These are phyloP conservation scores for Tuber calosporum DNA, from an alignment of 495 filamentous ascomycete genomes.

Conservation along the genomic window DNA sequence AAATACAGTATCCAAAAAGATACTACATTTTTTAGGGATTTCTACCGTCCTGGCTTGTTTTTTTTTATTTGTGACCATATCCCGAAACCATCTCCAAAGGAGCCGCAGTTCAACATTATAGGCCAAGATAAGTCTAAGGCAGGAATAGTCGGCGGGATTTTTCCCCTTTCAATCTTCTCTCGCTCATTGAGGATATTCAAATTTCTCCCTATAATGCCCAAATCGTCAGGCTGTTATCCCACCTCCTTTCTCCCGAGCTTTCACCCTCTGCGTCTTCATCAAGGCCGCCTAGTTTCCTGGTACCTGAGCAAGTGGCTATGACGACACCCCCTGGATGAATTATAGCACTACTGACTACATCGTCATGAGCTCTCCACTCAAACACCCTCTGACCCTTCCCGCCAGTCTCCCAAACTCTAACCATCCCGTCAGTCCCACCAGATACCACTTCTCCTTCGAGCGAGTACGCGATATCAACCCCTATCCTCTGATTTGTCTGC, in stretches of 20 bases:
- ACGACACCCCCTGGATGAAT: slow-evolving; percentile 34
- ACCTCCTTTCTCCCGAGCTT: slow-evolving; percentile 7
- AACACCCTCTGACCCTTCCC: slow-evolving; percentile 36
- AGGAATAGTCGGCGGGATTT: not conserved
- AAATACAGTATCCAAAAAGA: not conserved
- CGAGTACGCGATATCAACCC: slow-evolving; percentile 57
- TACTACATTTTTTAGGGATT: no score
- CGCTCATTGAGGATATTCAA: not conserved
- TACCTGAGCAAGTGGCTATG: slow-evolving; percentile 38
- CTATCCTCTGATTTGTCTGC: slow-evolving; percentile 67
- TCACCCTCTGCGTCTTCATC: slow-evolving; percentile 7
- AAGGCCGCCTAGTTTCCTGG: slow-evolving; percentile 23
- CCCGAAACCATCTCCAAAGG: no score
- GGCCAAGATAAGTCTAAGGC: not conserved
- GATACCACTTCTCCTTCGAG: slow-evolving; percentile 46
- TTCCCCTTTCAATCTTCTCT: not conserved
- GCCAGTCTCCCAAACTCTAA: slow-evolving; percentile 63
- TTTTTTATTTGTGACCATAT: no score
- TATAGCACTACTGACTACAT: slow-evolving; percentile 36
- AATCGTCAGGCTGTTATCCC: slow-evolving; percentile 40
- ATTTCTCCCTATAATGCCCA: slow-evolving; percentile 20
- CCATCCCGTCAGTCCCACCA: slow-evolving; percentile 65
- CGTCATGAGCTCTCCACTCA: slow-evolving; percentile 42
- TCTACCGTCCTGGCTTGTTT: no score
- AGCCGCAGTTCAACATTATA: not conserved